Conservation (phyloP, 768 basidiomycete species). For the Kwoniella sp. region DNA sequence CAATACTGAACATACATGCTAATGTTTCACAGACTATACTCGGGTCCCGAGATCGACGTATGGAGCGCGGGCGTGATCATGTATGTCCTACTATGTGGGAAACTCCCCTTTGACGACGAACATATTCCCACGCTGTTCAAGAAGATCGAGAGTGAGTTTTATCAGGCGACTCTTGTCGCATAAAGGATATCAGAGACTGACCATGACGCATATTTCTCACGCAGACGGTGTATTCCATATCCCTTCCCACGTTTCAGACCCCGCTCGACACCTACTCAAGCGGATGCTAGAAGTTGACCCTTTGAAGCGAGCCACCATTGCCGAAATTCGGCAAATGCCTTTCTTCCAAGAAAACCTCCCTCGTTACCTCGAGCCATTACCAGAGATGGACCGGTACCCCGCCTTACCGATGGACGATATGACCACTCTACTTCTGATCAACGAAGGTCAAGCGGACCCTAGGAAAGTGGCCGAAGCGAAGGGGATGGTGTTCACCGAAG, state of each 20-base stretch:
- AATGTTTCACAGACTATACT: conserved; percentile 65
- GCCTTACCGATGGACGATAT: conserved; percentile 44
- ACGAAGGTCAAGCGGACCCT: conserved; percentile 49
- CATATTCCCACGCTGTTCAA: conserved; percentile 89
- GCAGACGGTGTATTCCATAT: conserved; percentile 83
- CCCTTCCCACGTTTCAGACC: conserved; percentile 75
- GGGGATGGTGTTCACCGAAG: conserved; percentile 69
- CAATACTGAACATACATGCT: background rate
- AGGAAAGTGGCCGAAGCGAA: conserved; percentile 48
- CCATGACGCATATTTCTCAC: background rate
- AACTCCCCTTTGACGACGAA: conserved; percentile 95
- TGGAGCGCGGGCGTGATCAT: conserved; percentile 99
- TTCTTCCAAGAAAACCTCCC: conserved; percentile 86
- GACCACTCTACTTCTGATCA: conserved; percentile 43
- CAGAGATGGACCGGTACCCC: conserved; percentile 60
- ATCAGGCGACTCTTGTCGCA: background rate
- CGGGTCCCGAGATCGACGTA: conserved; percentile 96
- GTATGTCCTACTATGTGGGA: conserved; percentile 94
- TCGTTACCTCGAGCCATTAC: conserved; percentile 74
- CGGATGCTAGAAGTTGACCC: conserved; percentile 94
- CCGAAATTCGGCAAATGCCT: conserved; percentile 85
- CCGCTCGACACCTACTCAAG: conserved; percentile 76
- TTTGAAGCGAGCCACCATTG: conserved; percentile 88
- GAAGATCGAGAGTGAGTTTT: conserved; percentile 74
- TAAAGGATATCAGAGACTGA: background rate